phyloP scores from a whole-genome alignment of 345 rosid species.

The Pelargonium nanum region DNA sequence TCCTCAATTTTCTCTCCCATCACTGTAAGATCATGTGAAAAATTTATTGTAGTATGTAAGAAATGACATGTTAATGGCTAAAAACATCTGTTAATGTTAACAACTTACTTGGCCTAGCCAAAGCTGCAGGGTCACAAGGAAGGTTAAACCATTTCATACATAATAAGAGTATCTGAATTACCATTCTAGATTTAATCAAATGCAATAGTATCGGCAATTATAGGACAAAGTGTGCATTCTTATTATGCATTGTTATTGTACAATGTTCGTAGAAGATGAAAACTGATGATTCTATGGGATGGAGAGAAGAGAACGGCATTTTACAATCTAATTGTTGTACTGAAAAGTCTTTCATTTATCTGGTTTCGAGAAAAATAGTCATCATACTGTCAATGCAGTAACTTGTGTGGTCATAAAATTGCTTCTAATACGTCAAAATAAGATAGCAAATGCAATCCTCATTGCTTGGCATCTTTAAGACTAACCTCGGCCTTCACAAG shows the following conservation, averaged over 20 bases:
- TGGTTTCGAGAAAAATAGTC: neutral
- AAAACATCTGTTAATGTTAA: slow-evolving; percentile 4
- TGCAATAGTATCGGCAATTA: no score
- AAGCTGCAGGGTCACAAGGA: no score
- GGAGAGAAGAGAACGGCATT: neutral
- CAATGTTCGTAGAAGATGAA: no score
- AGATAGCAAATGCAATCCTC: neutral
- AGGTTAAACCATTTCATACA: no score
- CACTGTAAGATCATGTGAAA: neutral
- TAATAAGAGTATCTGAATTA: neutral
- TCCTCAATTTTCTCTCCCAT: neutral
- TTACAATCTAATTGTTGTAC: neutral
- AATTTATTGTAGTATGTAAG: slow-evolving; percentile 26
- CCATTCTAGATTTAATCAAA: no score
- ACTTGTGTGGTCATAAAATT: neutral
- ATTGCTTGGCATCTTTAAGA: neutral
- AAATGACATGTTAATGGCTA: slow-evolving; percentile 22
- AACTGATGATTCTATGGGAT: neutral
- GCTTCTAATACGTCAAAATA: neutral
- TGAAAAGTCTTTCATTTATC: neutral
- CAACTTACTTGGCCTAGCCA: neutral
- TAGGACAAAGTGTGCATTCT: no score
- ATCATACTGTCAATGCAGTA: neutral
- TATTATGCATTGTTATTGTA: no score
- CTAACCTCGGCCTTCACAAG: neutral